Evolutionary conservation across 208 protist genomes (phyloP).

Genomic region (Trypanosoma mega): DNA sequence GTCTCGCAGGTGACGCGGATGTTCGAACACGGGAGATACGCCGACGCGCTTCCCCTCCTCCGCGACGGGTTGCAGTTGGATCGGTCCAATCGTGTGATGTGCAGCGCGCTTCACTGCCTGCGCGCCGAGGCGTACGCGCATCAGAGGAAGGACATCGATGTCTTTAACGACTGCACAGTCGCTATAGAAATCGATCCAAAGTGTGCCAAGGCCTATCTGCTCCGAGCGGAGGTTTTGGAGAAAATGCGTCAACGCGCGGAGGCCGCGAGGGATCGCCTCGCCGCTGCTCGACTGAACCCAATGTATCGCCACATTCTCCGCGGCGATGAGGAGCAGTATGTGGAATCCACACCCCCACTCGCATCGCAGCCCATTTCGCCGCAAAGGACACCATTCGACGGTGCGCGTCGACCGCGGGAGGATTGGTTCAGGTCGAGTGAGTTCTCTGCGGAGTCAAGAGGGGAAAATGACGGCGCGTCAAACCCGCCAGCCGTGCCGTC

Average conservation of each 20-base stretch:
- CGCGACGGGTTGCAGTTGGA: slow-evolving; percentile 56
- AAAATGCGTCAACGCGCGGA: slow-evolving; percentile 29
- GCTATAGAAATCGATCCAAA: slow-evolving; percentile 42
- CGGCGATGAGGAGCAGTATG: slow-evolving; percentile 37
- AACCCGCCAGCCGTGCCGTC: background rate
- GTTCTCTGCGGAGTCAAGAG: background rate
- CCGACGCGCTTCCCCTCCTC: slow-evolving; percentile 32
- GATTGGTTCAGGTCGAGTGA: slow-evolving; percentile 9
- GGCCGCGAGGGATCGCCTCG: slow-evolving; percentile 48
- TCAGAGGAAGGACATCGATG: slow-evolving; percentile 33
- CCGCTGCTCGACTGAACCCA: slow-evolving; percentile 35
- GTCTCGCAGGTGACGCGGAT: slow-evolving; percentile 29
- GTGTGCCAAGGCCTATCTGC: slow-evolving; percentile 45
- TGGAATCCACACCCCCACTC: slow-evolving; percentile 4
- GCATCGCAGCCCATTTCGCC: slow-evolving; percentile 1
- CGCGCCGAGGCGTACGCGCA: slow-evolving; percentile 49
- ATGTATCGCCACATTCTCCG: slow-evolving; percentile 33
- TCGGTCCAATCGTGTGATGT: slow-evolving; percentile 37
- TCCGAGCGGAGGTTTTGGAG: slow-evolving; percentile 47
- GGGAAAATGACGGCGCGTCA: background rate
- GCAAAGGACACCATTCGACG: background rate
- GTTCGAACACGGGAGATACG: slow-evolving; percentile 31
- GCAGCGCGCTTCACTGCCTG: slow-evolving; percentile 38
- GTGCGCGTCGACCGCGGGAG: slow-evolving; percentile 13
- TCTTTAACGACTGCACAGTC: slow-evolving; percentile 60